A percentile compares a stretch with the other conserved stretches of the same genome.
phyloP scores from a whole-genome alignment of 441 rosid genomes.

The Adansonia madagascariensis region DNA sequence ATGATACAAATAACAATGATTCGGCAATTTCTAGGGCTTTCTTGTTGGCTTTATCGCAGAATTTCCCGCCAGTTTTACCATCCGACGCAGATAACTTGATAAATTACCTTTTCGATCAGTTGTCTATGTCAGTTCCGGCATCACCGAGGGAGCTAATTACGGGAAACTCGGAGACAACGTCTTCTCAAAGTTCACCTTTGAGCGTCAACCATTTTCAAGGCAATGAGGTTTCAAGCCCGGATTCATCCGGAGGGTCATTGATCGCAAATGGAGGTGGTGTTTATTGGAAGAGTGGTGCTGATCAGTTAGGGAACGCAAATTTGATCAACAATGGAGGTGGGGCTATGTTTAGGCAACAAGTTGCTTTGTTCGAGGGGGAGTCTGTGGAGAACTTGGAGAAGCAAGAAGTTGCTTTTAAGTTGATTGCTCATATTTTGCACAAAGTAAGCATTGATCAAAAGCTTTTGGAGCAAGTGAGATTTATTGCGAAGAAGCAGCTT shows the following conservation, averaged over 20 bases:
- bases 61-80: constrained; percentile 63
- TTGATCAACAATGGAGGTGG: constrained; percentile 57
- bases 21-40: constrained; percentile 60
- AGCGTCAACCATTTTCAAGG: constrained; percentile 46
- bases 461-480: constrained; percentile 74
- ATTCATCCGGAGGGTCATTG: constrained; percentile 48
- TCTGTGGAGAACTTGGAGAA: constrained; percentile 83
- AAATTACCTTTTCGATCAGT: constrained; percentile 66
- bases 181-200: constrained; percentile 69
- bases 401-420: constrained; percentile 82
- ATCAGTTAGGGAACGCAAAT: constrained; percentile 42
- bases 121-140: constrained; percentile 46
- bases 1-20: constrained; percentile 42
- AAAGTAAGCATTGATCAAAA: constrained; percentile 68
- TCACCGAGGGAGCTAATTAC: constrained; percentile 59
- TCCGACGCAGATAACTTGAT: constrained; percentile 75
- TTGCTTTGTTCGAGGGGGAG: constrained; percentile 85
- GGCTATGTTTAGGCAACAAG: constrained; percentile 58
- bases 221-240: constrained; percentile 59
- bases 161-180: constrained; percentile 55
- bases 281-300: constrained; percentile 65
- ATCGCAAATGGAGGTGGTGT: constrained; percentile 59
- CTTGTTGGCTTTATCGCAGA: constrained; percentile 65
- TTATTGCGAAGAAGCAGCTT: constrained; percentile 82
- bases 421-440: constrained; percentile 72